Percentiles rank a stretch among this genome's conserved stretches.
Evolutionary conservation across 805 yeast species (phyloP).

Genomic region (Dipodascopsis uninucleata): DNA sequence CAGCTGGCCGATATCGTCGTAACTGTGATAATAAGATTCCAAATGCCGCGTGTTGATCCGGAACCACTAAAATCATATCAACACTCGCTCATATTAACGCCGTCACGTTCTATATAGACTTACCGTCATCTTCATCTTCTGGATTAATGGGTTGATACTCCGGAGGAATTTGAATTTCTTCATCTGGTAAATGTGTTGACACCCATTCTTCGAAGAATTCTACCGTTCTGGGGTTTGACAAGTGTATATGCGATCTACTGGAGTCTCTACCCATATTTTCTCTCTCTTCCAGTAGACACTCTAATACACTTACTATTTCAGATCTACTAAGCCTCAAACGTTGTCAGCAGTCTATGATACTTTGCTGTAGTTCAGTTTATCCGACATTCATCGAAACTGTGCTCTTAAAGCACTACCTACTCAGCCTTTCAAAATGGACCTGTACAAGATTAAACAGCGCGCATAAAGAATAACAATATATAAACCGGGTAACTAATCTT

Average conservation of each 20-base stretch:
- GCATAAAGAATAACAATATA: no score
- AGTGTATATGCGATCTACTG: conserved; percentile 27
- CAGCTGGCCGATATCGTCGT: conserved; percentile 23
- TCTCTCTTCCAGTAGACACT: no score
- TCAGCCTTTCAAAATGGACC: no score
- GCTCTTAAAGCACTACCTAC: no score
- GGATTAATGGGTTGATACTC: conserved; percentile 28
- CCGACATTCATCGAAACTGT: no score
- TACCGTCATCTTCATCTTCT: conserved; percentile 30
- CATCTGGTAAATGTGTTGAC: conserved; percentile 21
- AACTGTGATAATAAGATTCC: conserved; percentile 27
- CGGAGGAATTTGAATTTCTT: conserved; percentile 25
- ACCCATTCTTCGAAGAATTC: conserved; percentile 27
- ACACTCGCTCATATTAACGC: neutral
- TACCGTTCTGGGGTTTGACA: conserved; percentile 22
- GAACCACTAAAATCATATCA: conserved; percentile 10
- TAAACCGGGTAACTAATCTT: no score
- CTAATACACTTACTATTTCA: no score
- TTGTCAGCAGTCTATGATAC: no score
- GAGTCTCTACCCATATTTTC: conserved; percentile 18
- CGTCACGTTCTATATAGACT: neutral
- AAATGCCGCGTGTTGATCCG: conserved; percentile 30
- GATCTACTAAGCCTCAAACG: no score
- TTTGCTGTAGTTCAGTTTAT: no score
- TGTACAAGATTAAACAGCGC: no score